Evolutionary conservation across 306 rosid genomes (phyloP), one percentile per base, ranked within the genome.

Genomic region (Trifolium subterraneum): DNA sequence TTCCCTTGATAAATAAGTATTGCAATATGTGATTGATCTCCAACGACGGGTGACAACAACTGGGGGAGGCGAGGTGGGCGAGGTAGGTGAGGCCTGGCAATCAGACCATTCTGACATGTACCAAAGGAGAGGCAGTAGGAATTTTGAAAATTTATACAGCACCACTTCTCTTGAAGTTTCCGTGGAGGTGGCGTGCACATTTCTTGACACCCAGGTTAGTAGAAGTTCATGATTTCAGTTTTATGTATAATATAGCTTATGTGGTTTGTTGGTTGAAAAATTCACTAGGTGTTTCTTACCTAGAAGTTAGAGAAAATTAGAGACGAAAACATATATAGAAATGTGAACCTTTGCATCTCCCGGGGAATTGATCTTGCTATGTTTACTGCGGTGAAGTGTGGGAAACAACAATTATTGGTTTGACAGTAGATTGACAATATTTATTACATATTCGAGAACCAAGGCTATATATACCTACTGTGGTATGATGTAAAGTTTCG

Each of bases 171-270:
- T 95, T 65, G 99, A 95, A 90, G 97, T 84, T 98, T 96, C n/a
- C 68, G 76, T 95, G 64, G 99, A 95, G 80, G 87, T 97, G 16
- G 99, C 99, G 67, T 95, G 97, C 88, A 86, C 97, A 56, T 95
- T 90, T 88, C 99, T 95, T 59, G 99, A 95, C 81, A 85, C 96
- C 80, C 97, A 92, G 96, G 99, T 95, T 83, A 47, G 92, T 85
- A 15, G 41, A 72, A 64, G 67, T 81, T 19, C 78, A 59, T 55
- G 51, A 71, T 71, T 71, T 42, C 61, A 38, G 35, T 71, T 71
- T 63, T 47, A n/a, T 51, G 3, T 29, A 29, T 29, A 29, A 20
- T 51, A 68, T 45, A 64, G 64, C 64, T 72, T 45, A 74, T 44
- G 15, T 56, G 63, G 35, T 44, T 64, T 72, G 69, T 65, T 72